Conservation (phyloP, 2,329 filamentous ascomycete genomes). For the Talaromyces piceae region DNA sequence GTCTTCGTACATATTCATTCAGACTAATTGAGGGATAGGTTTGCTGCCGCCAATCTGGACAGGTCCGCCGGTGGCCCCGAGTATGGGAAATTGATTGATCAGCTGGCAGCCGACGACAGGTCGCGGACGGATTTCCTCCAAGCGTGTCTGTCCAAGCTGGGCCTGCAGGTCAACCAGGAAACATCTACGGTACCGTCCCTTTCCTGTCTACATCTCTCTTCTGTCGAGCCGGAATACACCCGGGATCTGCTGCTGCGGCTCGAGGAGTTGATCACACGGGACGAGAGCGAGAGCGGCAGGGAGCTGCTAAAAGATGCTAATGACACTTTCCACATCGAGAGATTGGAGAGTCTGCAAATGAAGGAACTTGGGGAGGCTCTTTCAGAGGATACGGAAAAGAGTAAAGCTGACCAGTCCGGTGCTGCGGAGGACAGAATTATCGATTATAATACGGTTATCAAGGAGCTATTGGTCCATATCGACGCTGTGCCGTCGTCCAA, state of each 20-base stretch:
- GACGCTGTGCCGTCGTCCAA: conserved; percentile 62
- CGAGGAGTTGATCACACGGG: conserved; percentile 59
- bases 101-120: conserved; percentile 61
- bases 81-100: conserved; percentile 63
- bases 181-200: conserved; percentile 66
- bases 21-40: conserved; percentile 48
- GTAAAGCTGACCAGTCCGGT: conserved; percentile 25
- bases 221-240: conserved; percentile 57
- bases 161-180: conserved; percentile 67
- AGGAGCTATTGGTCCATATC: conserved; percentile 63
- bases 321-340: conserved; percentile 74
- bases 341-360: conserved; percentile 55
- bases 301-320: conserved; percentile 64
- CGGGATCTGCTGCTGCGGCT: conserved; percentile 57
- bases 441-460: conserved; percentile 67
- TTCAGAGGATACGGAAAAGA: conserved; percentile 24
- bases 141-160: conserved; percentile 70
- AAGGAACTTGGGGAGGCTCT: conserved; percentile 50
- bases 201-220: conserved; percentile 75
- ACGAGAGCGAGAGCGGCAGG: conserved; percentile 50
- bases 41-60: conserved; percentile 70
- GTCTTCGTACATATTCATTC: conserved; percentile 11
- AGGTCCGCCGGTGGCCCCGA: conserved; percentile 58
- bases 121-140: conserved; percentile 68
- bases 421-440: conserved; percentile 49